Evolutionary conservation across 495 filamentous ascomycete species (phyloP).

Genomic region (Penicillium bialowiezense): DNA sequence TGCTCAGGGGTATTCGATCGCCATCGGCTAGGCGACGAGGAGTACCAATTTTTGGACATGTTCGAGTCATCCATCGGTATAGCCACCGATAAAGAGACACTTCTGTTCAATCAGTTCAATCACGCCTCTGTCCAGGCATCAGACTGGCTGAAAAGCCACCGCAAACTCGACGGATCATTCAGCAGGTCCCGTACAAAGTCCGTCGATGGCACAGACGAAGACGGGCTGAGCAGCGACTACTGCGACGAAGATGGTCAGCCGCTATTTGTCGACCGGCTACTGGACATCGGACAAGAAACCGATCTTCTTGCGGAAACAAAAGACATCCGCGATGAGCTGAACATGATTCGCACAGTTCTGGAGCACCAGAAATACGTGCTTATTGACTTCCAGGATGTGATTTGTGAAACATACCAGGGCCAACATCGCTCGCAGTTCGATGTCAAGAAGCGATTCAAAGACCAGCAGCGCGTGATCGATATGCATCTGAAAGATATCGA

Average conservation of each 20-base stretch:
- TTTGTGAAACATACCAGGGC: slow-evolving; percentile 49
- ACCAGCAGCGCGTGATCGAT: slow-evolving; percentile 60
- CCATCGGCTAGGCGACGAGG: slow-evolving; percentile 58
- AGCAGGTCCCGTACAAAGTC: slow-evolving; percentile 15
- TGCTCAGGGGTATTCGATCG: slow-evolving; percentile 67
- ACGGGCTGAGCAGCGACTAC: slow-evolving; percentile 17
- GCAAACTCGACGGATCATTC: slow-evolving; percentile 45
- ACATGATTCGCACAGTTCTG: slow-evolving; percentile 63
- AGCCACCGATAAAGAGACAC: slow-evolving; percentile 60
- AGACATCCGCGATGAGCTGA: slow-evolving; percentile 71
- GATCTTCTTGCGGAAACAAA: slow-evolving; percentile 64
- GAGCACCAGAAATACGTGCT: slow-evolving; percentile 58
- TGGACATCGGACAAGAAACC: slow-evolving; percentile 68
- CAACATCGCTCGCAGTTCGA: slow-evolving; percentile 47
- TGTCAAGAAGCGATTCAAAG: slow-evolving; percentile 55
- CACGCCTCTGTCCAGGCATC: slow-evolving; percentile 58
- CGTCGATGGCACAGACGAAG: slow-evolving; percentile 3
- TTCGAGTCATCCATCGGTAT: slow-evolving; percentile 66
- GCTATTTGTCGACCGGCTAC: slow-evolving; percentile 60
- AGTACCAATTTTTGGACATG: slow-evolving; percentile 71
- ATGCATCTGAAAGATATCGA: slow-evolving; percentile 62
- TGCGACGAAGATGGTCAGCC: slow-evolving; percentile 31
- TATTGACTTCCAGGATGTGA: slow-evolving; percentile 50
- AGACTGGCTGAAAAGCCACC: slow-evolving; percentile 59
- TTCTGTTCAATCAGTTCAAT: slow-evolving; percentile 64